Evolutionary conservation across 306 rosid species (phyloP).

Genomic region (Prunus mira): DNA sequence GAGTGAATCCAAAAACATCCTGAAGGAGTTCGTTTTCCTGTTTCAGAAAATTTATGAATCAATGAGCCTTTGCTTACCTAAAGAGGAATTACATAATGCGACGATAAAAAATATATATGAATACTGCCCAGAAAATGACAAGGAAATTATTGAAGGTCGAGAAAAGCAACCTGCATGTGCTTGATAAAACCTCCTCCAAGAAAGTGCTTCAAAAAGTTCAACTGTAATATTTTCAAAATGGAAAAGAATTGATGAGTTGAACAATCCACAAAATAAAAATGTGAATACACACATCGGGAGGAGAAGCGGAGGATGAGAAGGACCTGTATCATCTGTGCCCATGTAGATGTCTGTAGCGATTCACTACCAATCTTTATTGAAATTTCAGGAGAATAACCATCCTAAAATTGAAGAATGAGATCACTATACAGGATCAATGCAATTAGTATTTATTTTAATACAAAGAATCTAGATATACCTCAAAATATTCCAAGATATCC

Average conservation of each 20-base stretch:
- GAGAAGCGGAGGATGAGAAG: not conserved
- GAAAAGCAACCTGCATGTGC: conserved; percentile 84
- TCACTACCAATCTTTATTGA: conserved; percentile 76
- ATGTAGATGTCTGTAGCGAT: conserved; percentile 67
- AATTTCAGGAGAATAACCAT: conserved; percentile 70
- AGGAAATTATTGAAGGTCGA: not conserved
- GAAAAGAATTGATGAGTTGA: not conserved
- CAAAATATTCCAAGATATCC: conserved; percentile 72
- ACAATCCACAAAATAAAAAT: not conserved
- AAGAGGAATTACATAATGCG: not conserved
- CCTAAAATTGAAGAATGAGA: conserved; percentile 36
- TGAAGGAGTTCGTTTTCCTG: conserved; percentile 92
- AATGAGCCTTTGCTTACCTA: not conserved
- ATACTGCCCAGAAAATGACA: no score
- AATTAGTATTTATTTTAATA: not conserved
- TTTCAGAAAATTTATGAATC: not conserved
- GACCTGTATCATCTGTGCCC: conserved; percentile 86
- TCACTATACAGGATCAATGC: conserved; percentile 14
- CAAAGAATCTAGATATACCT: conserved; percentile 42
- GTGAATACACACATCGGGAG: not conserved
- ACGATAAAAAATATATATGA: not conserved
- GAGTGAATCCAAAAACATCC: conserved; percentile 72
- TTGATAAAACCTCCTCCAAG: conserved; percentile 90
- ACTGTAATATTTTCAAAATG: conserved; percentile 34
- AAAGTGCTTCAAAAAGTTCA: conserved; percentile 78